Evolutionary conservation across 495 filamentous ascomycete genomes (phyloP).

Genomic region (Annulohypoxylon stygium): DNA sequence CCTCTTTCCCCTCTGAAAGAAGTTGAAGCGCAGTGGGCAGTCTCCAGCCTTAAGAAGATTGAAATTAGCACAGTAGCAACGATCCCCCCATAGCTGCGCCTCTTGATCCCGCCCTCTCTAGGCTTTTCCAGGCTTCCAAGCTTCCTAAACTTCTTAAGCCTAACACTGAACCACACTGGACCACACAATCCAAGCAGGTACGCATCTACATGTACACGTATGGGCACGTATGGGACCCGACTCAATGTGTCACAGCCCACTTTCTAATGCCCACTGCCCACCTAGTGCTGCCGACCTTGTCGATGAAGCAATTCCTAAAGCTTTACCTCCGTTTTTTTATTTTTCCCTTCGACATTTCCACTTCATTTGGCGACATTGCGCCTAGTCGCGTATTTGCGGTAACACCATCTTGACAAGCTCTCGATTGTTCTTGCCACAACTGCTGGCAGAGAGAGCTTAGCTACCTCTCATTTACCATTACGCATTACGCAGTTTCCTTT

Average conservation of each 20-base stretch:
- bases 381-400: conserved; percentile 28
- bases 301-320: conserved; percentile 47
- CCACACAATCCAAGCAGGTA: conserved; percentile 20
- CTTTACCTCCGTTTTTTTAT: conserved; percentile 34
- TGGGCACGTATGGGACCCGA: conserved; percentile 37
- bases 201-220: conserved; percentile 16
- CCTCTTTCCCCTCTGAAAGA: neutral
- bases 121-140: conserved; percentile 4
- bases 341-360: conserved; percentile 25
- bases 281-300: conserved; percentile 37
- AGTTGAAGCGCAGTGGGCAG: neutral
- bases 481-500: conserved; percentile 19
- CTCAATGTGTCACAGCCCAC: conserved; percentile 45
- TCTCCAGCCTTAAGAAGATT: neutral
- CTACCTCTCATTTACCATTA: conserved; percentile 12
- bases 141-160: neutral
- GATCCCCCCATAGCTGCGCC: conserved; percentile 12
- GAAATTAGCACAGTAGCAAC: neutral
- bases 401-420: conserved; percentile 12
- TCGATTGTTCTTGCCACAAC: conserved; percentile 22
- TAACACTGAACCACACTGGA: neutral
- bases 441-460: conserved; percentile 7
- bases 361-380: conserved; percentile 26
- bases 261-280: conserved; percentile 24
- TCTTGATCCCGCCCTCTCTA: conserved; percentile 17